phyloP scores from a whole-genome alignment of 495 filamentous ascomycete genomes.

The Talaromyces borbonicus region DNA sequence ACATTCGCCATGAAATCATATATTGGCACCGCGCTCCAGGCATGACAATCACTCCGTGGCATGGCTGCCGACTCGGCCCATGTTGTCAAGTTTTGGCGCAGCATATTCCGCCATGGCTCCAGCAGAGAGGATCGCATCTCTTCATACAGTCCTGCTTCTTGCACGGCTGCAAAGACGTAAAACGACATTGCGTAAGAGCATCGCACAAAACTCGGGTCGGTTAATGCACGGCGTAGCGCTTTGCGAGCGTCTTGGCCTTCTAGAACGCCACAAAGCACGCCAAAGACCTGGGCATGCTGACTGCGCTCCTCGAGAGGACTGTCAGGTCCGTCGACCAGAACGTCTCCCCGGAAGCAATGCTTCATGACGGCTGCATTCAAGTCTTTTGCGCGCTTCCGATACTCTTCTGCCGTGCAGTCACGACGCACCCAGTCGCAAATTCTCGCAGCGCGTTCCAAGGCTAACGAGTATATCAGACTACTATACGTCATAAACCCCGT shows the following conservation, averaged over 20 bases:
- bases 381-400: constrained; percentile 8
- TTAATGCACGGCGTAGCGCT: constrained; percentile 5
- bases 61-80: constrained; percentile 19
- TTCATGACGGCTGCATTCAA: constrained; percentile 12
- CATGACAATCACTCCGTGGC: constrained; percentile 21
- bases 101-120: constrained; percentile 17
- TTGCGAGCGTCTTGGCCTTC: constrained; percentile 7
- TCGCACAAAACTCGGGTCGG: constrained; percentile 7
- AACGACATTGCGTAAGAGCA: constrained; percentile 19
- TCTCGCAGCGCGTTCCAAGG: constrained; percentile 12
- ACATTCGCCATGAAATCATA: constrained; percentile 18
- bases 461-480: constrained; percentile 13
- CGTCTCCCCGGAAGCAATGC: constrained; percentile 9
- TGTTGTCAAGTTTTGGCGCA: constrained; percentile 16
- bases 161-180: constrained; percentile 18
- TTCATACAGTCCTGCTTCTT: constrained; percentile 14
- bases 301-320: constrained; percentile 10
- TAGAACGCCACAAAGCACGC: constrained; percentile 15
- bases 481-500: constrained; percentile 11
- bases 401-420: constrained; percentile 13
- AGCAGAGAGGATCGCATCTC: constrained; percentile 9
- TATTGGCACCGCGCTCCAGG: constrained; percentile 19
- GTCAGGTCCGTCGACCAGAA: constrained; percentile 14
- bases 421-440: constrained; percentile 12
- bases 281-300: constrained; percentile 20